Evolutionary conservation across 2,329 filamentous ascomycete species (phyloP).

Genomic region (Diplocarpon mali): DNA sequence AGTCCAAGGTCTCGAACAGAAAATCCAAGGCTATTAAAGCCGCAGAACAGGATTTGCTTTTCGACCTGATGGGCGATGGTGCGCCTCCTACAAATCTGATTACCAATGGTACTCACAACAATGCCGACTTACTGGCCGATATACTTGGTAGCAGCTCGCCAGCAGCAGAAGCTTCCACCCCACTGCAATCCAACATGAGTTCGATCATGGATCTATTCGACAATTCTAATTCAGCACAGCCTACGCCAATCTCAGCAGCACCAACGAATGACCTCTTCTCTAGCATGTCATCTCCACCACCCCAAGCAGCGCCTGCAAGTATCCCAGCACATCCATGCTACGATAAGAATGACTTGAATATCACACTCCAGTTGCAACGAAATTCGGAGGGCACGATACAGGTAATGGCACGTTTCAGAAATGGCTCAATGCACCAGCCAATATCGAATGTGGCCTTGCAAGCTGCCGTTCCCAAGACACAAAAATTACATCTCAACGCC

Average conservation of each 20-base stretch:
- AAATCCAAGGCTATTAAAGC: slow-evolving; percentile 70
- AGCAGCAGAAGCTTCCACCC: slow-evolving; percentile 37
- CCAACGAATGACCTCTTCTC: slow-evolving; percentile 39
- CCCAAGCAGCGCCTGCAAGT: slow-evolving; percentile 32
- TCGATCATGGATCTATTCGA: slow-evolving; percentile 90
- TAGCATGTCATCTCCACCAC: slow-evolving; percentile 38
- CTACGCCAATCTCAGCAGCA: slow-evolving; percentile 35
- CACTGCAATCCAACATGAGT: slow-evolving; percentile 45
- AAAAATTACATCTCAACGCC: slow-evolving; percentile 83
- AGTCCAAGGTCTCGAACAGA: slow-evolving; percentile 58
- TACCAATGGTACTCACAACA: slow-evolving; percentile 61
- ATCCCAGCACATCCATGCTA: slow-evolving; percentile 62
- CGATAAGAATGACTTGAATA: slow-evolving; percentile 70
- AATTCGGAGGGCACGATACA: slow-evolving; percentile 71
- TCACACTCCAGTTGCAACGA: slow-evolving; percentile 76
- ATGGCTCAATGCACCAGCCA: slow-evolving; percentile 52
- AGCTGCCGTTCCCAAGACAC: slow-evolving; percentile 90
- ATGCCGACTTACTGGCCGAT: slow-evolving; percentile 79
- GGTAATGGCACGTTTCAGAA: slow-evolving; percentile 73
- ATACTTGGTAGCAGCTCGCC: slow-evolving; percentile 63
- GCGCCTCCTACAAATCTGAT: slow-evolving; percentile 57
- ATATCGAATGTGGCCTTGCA: slow-evolving; percentile 75
- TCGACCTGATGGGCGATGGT: slow-evolving; percentile 81
- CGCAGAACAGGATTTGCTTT: slow-evolving; percentile 80
- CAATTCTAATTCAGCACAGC: slow-evolving; percentile 34